Conservation (phyloP, 306 rosid genomes). For the Rosa multiflora region DNA sequence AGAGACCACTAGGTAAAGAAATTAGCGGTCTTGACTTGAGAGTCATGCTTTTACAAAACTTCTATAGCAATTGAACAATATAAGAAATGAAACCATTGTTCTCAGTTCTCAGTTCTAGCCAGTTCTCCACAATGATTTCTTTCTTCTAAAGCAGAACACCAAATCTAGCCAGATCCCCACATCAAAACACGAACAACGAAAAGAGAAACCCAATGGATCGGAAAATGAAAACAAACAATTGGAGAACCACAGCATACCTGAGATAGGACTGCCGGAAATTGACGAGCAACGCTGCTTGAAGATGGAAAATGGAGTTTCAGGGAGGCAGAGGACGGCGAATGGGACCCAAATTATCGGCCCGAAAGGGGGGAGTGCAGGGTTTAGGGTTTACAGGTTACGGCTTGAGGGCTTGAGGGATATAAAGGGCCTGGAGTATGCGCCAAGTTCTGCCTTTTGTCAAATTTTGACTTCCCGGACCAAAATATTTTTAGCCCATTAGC, state of each 20-base stretch:
- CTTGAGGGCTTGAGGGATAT: not conserved
- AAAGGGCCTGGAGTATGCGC: constrained; percentile 5
- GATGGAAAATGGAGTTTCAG: not conserved
- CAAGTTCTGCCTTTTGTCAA: not conserved
- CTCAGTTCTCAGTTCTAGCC: too few species aligned
- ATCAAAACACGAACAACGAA: not conserved
- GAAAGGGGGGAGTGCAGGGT: not conserved
- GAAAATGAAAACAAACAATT: not conserved
- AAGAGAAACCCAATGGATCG: not conserved
- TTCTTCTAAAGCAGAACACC: not conserved
- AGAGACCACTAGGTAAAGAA: too few species aligned
- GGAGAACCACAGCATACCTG: not conserved
- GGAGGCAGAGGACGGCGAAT: not conserved
- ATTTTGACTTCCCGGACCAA: not conserved
- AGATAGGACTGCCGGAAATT: not conserved
- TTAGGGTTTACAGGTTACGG: constrained; percentile 2
- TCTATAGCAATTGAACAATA: not conserved
- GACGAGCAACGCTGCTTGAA: not conserved
- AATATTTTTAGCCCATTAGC: not conserved
- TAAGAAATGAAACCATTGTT: not conserved
- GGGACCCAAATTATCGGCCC: not conserved
- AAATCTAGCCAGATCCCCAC: constrained; percentile 2
- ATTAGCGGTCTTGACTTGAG: not conserved
- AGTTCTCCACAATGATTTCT: not conserved
- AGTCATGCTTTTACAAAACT: not conserved